Conservation (phyloP, 257 asterid genomes). For the Dorcoceras hygrometricum region DNA sequence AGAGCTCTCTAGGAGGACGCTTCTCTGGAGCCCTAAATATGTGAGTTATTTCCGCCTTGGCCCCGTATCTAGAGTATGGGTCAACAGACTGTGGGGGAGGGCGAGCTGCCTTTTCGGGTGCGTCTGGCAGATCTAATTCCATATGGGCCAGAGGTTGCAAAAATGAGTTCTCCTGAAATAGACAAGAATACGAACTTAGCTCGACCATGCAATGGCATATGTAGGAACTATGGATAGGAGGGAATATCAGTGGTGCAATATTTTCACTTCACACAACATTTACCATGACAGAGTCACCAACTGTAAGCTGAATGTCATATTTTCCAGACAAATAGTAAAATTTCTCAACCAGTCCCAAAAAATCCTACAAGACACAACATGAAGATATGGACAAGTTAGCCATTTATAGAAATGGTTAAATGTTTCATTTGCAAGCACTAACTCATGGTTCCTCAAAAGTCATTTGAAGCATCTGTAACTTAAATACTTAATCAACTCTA, state of each 20-base stretch:
- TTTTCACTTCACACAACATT: conserved; percentile 21
- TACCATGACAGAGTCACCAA: conserved; percentile 95
- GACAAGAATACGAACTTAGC: conserved; percentile 20
- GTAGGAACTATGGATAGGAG: conserved; percentile 10
- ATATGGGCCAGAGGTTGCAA: conserved; percentile 67
- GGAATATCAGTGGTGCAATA: conserved; percentile 14
- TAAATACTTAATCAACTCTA: conserved; percentile 6
- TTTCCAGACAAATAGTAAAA: conserved; percentile 81
- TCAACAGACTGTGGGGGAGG: conserved; percentile 87
- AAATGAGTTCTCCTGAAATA: conserved; percentile 89
- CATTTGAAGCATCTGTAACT: background rate
- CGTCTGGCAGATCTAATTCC: conserved; percentile 81
- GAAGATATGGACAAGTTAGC: conserved; percentile 19
- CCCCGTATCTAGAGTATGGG: conserved; percentile 70
- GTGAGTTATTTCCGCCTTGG: conserved; percentile 88
- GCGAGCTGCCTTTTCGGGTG: conserved; percentile 87
- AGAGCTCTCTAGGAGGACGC: conserved; percentile 77
- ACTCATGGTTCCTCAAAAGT: background rate
- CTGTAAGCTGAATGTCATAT: conserved; percentile 81
- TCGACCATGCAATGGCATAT: conserved; percentile 15
- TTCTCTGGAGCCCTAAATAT: conserved; percentile 86
- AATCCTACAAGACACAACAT: conserved; percentile 64
- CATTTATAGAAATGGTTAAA: conserved; percentile 2
- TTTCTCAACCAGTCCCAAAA: conserved; percentile 93
- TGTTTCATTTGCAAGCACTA: conserved; percentile 13